Evolutionary conservation across 2,329 filamentous ascomycete species (phyloP).

Genomic region (Dactylella cylindrospora): DNA sequence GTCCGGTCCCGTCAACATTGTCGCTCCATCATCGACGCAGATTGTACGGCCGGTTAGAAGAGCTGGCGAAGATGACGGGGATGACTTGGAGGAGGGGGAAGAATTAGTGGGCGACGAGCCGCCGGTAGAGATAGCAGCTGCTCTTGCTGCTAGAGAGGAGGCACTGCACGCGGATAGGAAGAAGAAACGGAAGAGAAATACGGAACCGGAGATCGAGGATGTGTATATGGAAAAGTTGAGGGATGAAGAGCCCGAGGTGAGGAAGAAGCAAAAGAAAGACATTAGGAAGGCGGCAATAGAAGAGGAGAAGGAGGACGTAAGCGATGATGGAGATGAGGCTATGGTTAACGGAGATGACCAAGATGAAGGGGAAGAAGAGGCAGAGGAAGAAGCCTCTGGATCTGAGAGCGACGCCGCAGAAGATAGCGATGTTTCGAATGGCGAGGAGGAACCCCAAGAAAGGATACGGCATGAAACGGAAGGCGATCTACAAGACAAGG

Average conservation of each 20-base stretch:
- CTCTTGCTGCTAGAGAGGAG: conserved; percentile 24
- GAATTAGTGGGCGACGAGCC: conserved; percentile 33
- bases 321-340: conserved; percentile 50
- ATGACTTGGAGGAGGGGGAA: neutral
- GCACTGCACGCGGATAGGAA: conserved; percentile 47
- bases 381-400: conserved; percentile 45
- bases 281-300: conserved; percentile 51
- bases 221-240: conserved; percentile 54
- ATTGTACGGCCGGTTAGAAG: neutral
- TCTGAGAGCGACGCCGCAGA: conserved; percentile 48
- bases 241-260: conserved; percentile 54
- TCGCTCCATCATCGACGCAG: conserved; percentile 14
- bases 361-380: conserved; percentile 50
- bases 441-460: conserved; percentile 44
- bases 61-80: neutral
- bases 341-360: conserved; percentile 52
- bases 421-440: conserved; percentile 13
- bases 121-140: conserved; percentile 16
- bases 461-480: conserved; percentile 57
- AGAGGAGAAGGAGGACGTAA: conserved; percentile 61
- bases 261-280: conserved; percentile 52
- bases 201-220: conserved; percentile 27
- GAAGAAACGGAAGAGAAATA: conserved; percentile 45
- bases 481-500: conserved; percentile 54
- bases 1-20: conserved; percentile 24